phyloP scores from a whole-genome alignment of 441 rosid species.

The Brassica balearica region DNA sequence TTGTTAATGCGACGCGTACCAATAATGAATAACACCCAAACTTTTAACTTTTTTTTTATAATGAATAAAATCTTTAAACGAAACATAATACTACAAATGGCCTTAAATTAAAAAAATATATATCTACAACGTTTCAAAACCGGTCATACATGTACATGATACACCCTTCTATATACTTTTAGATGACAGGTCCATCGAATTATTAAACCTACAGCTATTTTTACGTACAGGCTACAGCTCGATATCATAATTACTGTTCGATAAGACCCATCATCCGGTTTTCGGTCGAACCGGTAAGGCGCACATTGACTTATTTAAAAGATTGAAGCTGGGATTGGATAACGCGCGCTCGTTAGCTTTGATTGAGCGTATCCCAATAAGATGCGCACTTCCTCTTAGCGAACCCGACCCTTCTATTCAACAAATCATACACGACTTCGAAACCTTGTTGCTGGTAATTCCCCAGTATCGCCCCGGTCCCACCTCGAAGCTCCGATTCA shows the following conservation, averaged over 20 bases:
- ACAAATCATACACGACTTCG: slow-evolving; percentile 91
- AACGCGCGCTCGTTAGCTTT: slow-evolving; percentile 24
- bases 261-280: slow-evolving; percentile 17
- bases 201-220: slow-evolving; percentile 27
- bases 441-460: slow-evolving; percentile 97
- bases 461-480: slow-evolving; percentile 84
- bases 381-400: slow-evolving; percentile 85
- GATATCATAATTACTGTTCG: slow-evolving; percentile 10
- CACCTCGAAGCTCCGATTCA: slow-evolving; percentile 74
- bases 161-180: slow-evolving; percentile 1
- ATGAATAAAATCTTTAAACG: no score
- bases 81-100: no score
- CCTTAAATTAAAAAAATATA: background rate
- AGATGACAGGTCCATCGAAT: slow-evolving; percentile 16
- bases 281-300: background rate
- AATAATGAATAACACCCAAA: no score
- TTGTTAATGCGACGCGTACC: no score
- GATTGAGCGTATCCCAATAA: slow-evolving; percentile 76
- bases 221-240: background rate
- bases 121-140: slow-evolving; percentile 1
- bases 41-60: no score
- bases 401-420: slow-evolving; percentile 76
- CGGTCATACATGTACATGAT: background rate
- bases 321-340: background rate
- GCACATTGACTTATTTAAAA: background rate